phyloP scores from a whole-genome alignment of 371 early-diverging fungal species.

The Apophysomyces sp. region DNA sequence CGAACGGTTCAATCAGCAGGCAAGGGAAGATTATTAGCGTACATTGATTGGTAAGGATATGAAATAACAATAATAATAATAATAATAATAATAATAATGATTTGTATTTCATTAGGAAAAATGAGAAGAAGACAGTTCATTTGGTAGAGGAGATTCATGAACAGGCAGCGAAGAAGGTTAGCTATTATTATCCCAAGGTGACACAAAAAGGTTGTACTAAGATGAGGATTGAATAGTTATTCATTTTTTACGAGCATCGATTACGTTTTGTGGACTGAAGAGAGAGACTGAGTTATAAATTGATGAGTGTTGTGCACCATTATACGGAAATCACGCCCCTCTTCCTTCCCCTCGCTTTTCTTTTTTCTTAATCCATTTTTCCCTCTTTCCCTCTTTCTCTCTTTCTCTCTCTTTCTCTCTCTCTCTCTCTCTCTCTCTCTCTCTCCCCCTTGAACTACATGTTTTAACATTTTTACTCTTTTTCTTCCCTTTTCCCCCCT shows the following conservation, averaged over 20 bases:
- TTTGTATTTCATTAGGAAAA: too few relatives aligned
- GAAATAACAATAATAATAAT: background rate
- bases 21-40: slow-evolving; percentile 12
- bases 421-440: slow-evolving; percentile 1
- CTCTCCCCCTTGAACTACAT: slow-evolving; percentile 2
- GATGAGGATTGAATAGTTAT: background rate
- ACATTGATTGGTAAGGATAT: slow-evolving; percentile 35
- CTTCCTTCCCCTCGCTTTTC: slow-evolving; percentile 4
- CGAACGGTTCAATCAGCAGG: slow-evolving; percentile 19
- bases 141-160: slow-evolving; percentile 25
- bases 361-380: slow-evolving; percentile 4
- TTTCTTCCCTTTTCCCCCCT: background rate
- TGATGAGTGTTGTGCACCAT: slow-evolving; percentile 1
- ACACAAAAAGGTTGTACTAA: background rate
- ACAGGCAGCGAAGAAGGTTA: slow-evolving; percentile 23
- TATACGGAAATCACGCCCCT: slow-evolving; percentile 1
- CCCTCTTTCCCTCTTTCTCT: slow-evolving; percentile 4
- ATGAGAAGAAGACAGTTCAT: slow-evolving; percentile 34
- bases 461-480: slow-evolving; percentile 5
- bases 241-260: slow-evolving; percentile 7
- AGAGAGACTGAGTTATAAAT: background rate
- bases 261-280: slow-evolving; percentile 8
- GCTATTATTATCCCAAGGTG: background rate
- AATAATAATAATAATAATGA: background rate
- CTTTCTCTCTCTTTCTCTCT: slow-evolving; percentile 4